Evolutionary conservation across 148 eudicot genomes (phyloP).

Genomic region (Rhododendron ovatum): DNA sequence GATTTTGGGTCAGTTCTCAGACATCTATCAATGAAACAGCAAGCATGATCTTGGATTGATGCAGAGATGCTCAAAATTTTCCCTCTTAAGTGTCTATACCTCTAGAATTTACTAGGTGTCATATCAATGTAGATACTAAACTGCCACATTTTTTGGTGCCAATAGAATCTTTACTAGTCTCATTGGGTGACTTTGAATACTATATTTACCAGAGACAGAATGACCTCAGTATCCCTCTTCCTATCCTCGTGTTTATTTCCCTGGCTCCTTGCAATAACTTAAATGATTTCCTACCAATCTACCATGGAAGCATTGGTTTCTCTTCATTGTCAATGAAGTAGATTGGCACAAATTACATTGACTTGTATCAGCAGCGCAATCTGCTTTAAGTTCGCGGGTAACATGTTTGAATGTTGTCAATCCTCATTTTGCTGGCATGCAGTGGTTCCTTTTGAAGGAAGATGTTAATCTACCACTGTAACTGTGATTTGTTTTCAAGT

Average conservation of each 20-base stretch:
- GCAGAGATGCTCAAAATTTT: not conserved
- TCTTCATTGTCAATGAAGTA: too few relatives aligned
- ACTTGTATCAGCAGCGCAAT: too few relatives aligned
- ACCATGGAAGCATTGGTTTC: not conserved
- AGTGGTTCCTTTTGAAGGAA: too few relatives aligned
- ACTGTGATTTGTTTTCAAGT: not conserved
- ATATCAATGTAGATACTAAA: not conserved
- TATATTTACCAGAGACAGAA: not conserved
- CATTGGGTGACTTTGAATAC: not conserved
- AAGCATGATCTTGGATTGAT: not conserved
- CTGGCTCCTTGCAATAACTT: not conserved
- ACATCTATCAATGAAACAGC: not conserved
- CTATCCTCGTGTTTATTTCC: not conserved
- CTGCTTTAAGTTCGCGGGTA: too few relatives aligned
- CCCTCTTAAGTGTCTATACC: not conserved
- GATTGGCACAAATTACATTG: too few relatives aligned
- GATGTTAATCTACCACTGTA: not conserved
- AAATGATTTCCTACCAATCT: not conserved
- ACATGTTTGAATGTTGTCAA: too few relatives aligned
- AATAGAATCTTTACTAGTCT: not conserved
- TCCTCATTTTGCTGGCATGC: too few relatives aligned
- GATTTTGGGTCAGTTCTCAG: not conserved
- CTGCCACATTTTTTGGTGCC: not conserved
- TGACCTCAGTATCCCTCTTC: not conserved
- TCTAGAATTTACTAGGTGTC: not conserved